Conservation (phyloP, 768 basidiomycete genomes). For the Tylopilus rubrobrunneus region DNA sequence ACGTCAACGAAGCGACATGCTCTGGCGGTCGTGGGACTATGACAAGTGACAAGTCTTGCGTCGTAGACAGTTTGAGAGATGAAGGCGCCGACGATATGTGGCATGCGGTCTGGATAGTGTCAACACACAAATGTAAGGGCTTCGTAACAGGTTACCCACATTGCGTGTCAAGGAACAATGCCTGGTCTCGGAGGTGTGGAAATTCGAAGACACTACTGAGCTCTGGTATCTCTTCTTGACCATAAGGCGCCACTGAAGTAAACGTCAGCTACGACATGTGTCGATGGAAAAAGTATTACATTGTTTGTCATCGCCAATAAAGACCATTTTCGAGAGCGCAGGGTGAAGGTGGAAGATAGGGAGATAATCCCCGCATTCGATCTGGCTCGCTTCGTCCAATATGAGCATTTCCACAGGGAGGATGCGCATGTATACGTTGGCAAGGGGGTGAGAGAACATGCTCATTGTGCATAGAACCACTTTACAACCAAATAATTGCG, state of each 20-base stretch:
- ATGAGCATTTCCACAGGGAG: conserved; percentile 38
- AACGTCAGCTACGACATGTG: neutral
- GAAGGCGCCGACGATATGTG: conserved; percentile 64
- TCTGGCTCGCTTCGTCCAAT: conserved; percentile 48
- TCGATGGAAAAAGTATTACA: conserved; percentile 15
- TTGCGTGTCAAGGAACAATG: conserved; percentile 63
- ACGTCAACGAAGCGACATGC: conserved; percentile 40
- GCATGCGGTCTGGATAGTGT: conserved; percentile 67
- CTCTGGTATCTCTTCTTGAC: conserved; percentile 62
- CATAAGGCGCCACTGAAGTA: conserved; percentile 67
- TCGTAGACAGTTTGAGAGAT: conserved; percentile 67
- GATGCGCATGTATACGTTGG: conserved; percentile 16
- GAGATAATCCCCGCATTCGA: conserved; percentile 40
- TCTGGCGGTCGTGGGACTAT: conserved; percentile 36
- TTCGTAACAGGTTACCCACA: conserved; percentile 42
- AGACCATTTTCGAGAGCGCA: conserved; percentile 34
- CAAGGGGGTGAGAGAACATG: conserved; percentile 37
- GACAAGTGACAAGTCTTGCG: conserved; percentile 51
- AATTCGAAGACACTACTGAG: conserved; percentile 76
- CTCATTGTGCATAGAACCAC: conserved; percentile 47
- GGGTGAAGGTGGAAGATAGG: conserved; percentile 30
- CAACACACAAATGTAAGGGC: neutral
- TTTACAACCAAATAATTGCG: conserved; percentile 26
- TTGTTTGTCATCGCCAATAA: conserved; percentile 40
- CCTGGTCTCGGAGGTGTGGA: conserved; percentile 45